Percentiles rank a stretch among this genome's conserved stretches.
Evolutionary conservation across 2,329 filamentous ascomycete genomes (phyloP).

Genomic region (Exophiala oligosperma): DNA sequence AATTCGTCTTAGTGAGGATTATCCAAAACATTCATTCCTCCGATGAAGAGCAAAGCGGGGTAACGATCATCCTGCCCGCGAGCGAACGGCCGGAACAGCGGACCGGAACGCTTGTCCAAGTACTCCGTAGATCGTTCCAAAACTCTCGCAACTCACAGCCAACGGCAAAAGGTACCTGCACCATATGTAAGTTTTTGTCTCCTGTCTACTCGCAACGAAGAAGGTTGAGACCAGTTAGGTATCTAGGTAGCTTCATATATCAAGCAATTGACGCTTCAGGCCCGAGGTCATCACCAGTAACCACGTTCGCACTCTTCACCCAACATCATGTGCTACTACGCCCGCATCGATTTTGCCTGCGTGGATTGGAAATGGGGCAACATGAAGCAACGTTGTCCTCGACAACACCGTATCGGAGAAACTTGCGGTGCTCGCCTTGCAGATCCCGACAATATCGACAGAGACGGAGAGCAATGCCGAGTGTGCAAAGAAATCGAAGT

Average conservation of each 20-base stretch:
- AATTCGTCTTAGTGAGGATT: too few species aligned
- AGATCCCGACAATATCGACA: constrained; percentile 19
- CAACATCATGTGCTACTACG: constrained; percentile 28
- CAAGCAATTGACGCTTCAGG: background rate
- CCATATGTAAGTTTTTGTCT: background rate
- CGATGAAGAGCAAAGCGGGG: too few species aligned
- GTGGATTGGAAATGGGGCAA: constrained; percentile 32
- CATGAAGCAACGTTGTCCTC: constrained; percentile 29
- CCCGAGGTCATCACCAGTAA: background rate
- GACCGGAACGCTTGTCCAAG: too few species aligned
- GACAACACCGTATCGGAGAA: constrained; percentile 30
- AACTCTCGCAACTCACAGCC: too few species aligned
- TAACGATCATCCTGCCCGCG: too few species aligned
- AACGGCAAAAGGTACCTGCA: too few species aligned
- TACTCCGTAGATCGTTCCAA: too few species aligned
- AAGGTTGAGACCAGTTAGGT: background rate
- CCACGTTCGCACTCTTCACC: background rate
- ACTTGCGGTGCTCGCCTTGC: constrained; percentile 25
- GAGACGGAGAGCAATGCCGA: constrained; percentile 20
- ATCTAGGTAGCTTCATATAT: background rate
- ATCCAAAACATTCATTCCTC: too few species aligned
- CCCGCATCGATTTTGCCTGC: constrained; percentile 21
- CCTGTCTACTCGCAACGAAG: background rate
- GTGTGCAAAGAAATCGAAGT: constrained; percentile 27
- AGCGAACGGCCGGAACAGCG: too few species aligned